Base-by-base conservation (phyloP, 768 basidiomycete genomes). In the Rhodotorula kratochvilovae region DNA sequence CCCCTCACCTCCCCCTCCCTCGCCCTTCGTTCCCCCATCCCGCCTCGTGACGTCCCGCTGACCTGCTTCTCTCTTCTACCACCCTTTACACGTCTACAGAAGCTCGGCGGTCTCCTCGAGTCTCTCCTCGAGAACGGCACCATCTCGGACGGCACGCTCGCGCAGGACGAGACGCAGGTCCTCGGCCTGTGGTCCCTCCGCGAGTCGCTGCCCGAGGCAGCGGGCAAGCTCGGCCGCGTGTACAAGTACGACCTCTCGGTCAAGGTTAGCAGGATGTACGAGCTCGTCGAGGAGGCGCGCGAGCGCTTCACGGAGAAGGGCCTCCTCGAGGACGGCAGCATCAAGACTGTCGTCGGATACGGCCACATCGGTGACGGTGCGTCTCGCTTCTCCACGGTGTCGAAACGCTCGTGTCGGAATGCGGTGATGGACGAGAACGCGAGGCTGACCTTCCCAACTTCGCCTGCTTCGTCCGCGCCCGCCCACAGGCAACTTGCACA, bases 361-460 rank as follows among this genome's bases (percentile, higher is more conserved):
- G 96, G 96, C 21, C 96, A 99, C 80, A 88, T 98, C 63, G 96
- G 96, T 33, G 96, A 99, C 81, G 93, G 94, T 89, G 78, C 77
- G 88, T 82, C 25, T 35, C 61, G n/a, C n/a, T n/a, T n/a, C n/a
- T n/a, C n/a, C n/a, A n/a, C n/a, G n/a, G n/a, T n/a, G n/a, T n/a
- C n/a, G n/a, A n/a, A n/a, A n/a, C n/a, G n/a, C 53, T 33, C 31
- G 16, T 6, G 13, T 54, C 53, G 29, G 11, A n/a, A 5, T 13
- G 4, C 17, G 21, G 45, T 21, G 45, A 21, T 16, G 45, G 5
- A 16, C 16, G 45, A 6, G 45, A 46, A 5, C 17, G 10, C 45
- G 45, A 46, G 45, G 45, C 45, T 46, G 17, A 46, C 45, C 45
- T 17, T 10, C 42, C 42, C 17, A 16, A 48, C 19, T 8, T 25